These are phyloP conservation scores for Xylariomycetidae sp. DNA, from an alignment of 2,329 filamentous ascomycete species.

Conservation along the genomic window DNA sequence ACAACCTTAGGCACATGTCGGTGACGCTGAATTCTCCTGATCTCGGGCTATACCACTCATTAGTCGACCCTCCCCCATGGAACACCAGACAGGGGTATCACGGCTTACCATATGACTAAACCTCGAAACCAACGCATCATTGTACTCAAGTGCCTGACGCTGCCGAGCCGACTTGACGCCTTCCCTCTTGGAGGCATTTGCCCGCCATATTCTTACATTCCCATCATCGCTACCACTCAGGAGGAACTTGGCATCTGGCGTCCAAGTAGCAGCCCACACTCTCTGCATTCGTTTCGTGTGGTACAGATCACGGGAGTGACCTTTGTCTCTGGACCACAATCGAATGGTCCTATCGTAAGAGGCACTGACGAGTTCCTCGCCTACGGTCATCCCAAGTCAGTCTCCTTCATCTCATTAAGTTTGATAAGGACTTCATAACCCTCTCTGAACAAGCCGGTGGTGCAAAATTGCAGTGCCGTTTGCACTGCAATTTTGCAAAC, in stretches of 20 bases:
- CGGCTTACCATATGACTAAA: conserved; percentile 74
- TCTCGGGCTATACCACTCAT: conserved; percentile 57
- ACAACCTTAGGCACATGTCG: conserved; percentile 87
- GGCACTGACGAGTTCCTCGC: conserved; percentile 86
- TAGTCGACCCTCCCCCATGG: conserved; percentile 4
- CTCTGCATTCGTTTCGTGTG: conserved; percentile 98
- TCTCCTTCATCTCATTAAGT: no score
- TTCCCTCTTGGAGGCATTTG: conserved; percentile 75
- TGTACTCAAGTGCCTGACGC: conserved; percentile 86
- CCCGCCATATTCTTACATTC: conserved; percentile 84
- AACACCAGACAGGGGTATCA: not conserved
- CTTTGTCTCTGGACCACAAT: conserved; percentile 74
- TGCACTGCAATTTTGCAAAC: no score
- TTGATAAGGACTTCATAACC: no score
- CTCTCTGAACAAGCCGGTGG: no score
- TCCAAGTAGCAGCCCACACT: conserved; percentile 66
- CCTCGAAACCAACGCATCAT: conserved; percentile 74
- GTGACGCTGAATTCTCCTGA: conserved; percentile 84
- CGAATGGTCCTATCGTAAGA: conserved; percentile 84
- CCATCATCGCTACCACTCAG: conserved; percentile 91
- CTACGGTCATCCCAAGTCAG: no score
- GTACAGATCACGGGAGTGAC: conserved; percentile 88
- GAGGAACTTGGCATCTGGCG: conserved; percentile 84
- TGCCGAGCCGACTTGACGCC: conserved; percentile 84
- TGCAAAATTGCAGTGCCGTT: no score